phyloP scores from a whole-genome alignment of 2,329 filamentous ascomycete genomes.

The Monosporascus sp. region DNA sequence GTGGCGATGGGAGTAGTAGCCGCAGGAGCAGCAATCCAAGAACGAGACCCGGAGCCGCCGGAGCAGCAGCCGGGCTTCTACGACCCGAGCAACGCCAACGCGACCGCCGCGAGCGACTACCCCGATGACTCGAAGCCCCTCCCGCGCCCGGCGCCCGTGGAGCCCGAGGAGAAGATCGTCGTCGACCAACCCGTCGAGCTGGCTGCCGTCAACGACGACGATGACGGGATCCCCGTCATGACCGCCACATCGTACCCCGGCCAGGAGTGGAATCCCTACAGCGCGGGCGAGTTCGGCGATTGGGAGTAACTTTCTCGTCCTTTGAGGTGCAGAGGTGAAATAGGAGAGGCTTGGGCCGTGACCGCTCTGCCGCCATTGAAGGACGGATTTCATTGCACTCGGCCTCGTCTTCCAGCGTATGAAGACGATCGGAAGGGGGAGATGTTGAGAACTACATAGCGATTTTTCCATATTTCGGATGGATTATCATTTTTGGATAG shows the following conservation, averaged over 20 bases:
- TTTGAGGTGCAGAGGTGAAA: too few relatives aligned
- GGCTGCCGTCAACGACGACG: slow-evolving; percentile 26
- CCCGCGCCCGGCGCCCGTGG: slow-evolving; percentile 8
- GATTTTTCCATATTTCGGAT: too few relatives aligned
- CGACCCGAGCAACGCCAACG: not conserved
- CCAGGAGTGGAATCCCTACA: slow-evolving; percentile 49
- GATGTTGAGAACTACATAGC: too few relatives aligned
- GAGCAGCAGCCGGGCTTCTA: not conserved
- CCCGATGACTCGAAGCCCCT: slow-evolving; percentile 3
- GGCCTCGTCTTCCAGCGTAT: too few relatives aligned
- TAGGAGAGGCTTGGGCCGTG: too few relatives aligned
- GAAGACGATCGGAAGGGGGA: too few relatives aligned
- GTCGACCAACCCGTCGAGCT: slow-evolving; percentile 25
- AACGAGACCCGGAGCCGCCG: not conserved
- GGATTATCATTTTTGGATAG: too few relatives aligned
- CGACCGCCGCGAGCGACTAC: not conserved
- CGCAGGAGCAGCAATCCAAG: not conserved
- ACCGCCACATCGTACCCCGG: slow-evolving; percentile 51
- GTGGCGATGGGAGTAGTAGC: not conserved
- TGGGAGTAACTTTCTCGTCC: slow-evolving; percentile 15
- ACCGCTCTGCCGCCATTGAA: too few relatives aligned
- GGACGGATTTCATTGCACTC: too few relatives aligned
- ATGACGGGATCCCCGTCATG: slow-evolving; percentile 44
- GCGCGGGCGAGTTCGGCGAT: slow-evolving; percentile 29
- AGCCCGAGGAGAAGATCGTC: slow-evolving; percentile 33